Evolutionary conservation across 2,329 filamentous ascomycete species (phyloP), one percentile per base, ranked within the genome.

Genomic region (Chaetomium strumarium): DNA sequence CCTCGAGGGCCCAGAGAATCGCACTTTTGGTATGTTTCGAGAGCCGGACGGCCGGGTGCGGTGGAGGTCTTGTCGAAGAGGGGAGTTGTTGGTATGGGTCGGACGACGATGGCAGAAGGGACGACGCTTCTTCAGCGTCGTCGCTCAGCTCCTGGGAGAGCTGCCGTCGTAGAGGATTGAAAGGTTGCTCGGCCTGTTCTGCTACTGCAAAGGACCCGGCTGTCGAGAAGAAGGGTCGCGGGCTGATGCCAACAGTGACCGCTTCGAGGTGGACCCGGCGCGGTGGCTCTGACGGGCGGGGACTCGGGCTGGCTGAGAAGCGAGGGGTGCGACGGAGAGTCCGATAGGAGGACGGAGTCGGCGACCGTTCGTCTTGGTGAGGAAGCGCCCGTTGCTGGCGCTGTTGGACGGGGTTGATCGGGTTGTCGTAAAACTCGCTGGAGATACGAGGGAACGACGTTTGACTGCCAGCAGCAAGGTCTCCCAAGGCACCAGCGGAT

Each of bases 1-100:
- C 90, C 75, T 97, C 91, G 52, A 97, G 81, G 36, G 90, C 84
- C 75, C 88, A 97, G 63, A 95, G 85, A 67, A 99, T 91, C 36
- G 93, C 92, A 68, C 87, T 88, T 59, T 89, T 88, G 43, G 90
- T 96, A 59, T 88, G 84, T 62, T 83, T 85, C 44, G 90, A 96
- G 68, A 96, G 85, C 64, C 82, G 83, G 56, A 78, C 67, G 49
- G 72, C 71, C 7, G 75, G 73, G 57, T 78, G 75, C 39, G 73
- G 68, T 49, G 72, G 67, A 46, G 68, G 64, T 55, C 60, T 66
- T 51, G 68, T 61, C 50, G 63, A 55, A 56, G 64, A 62, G 31
- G 64, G 62, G 55, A 65, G 62, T 47, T 62, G 61, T 50, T 63
- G 63, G 38, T 58, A 60, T 53, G 55, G 62, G 59, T 54, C 58